Conservation (phyloP, 306 rosid genomes). For the Nissolia schottii region DNA sequence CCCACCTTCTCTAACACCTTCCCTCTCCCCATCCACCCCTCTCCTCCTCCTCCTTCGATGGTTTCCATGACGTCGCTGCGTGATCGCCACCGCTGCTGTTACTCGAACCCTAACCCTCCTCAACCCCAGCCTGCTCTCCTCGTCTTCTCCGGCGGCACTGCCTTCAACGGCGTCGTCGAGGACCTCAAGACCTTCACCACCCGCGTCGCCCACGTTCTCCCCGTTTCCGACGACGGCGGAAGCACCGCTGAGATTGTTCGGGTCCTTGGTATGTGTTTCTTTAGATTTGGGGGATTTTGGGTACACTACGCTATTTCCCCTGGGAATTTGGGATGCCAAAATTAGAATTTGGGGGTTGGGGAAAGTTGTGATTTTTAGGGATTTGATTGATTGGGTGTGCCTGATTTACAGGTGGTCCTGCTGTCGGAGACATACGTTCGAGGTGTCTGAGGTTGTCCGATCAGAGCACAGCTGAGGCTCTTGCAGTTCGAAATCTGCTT, state of each 20-base stretch:
- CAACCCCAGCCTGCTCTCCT: slow-evolving; percentile 56
- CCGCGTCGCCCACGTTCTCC: slow-evolving; percentile 95
- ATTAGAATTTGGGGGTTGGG: not conserved
- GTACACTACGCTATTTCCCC: not conserved
- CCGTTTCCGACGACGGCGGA: slow-evolving; percentile 95
- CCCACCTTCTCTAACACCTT: slow-evolving; percentile 25
- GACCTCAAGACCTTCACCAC: slow-evolving; percentile 75
- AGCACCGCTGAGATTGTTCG: slow-evolving; percentile 96
- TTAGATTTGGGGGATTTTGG: not conserved
- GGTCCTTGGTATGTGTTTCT: slow-evolving; percentile 56
- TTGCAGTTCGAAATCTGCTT: slow-evolving; percentile 79
- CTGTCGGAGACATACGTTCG: slow-evolving; percentile 95
- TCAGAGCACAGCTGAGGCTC: slow-evolving; percentile 80
- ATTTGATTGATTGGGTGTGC: not conserved
- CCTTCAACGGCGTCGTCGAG: slow-evolving; percentile 86
- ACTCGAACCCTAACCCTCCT: slow-evolving; percentile 37
- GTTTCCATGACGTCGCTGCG: slow-evolving; percentile 38
- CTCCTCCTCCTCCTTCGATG: slow-evolving; percentile 36
- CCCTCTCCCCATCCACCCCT: slow-evolving; percentile 19
- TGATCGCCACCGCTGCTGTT: slow-evolving; percentile 36
- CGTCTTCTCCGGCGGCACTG: slow-evolving; percentile 94
- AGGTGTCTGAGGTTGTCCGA: slow-evolving; percentile 89
- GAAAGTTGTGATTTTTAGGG: not conserved
- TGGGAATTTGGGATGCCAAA: no score
- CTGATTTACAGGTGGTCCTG: slow-evolving; percentile 74